Base-by-base conservation (phyloP, 2,329 filamentous ascomycete genomes). In the Apiospora phragmitis region DNA sequence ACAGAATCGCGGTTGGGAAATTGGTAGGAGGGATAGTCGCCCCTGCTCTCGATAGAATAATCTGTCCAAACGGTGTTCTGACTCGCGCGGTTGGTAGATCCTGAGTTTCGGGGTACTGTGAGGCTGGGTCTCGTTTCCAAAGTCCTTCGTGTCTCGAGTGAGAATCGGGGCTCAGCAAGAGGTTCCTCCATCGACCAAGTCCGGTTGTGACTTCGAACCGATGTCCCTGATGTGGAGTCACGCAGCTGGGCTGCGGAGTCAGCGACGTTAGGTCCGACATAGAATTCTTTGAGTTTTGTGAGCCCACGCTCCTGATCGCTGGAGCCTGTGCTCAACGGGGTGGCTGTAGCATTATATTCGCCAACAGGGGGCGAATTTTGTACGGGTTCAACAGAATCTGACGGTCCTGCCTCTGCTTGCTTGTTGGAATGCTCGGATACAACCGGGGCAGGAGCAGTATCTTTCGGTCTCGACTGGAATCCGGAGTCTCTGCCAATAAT, bases 41-140 rank as follows among this genome's bases (percentile, higher is more conserved):
- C 85, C 26, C 81, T 83, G 71, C 86, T 89, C 21, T 87, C 87
- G 12, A 90, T 80, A 0, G 88, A 89, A 71, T 87, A 86, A 75
- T 90, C 88, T 35, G 88, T 90, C 88, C 88, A 90, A n/a, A 84
- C 81, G 1, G 88, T 89, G 69, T 86, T 85, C 67, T 88, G 86
- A 72, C 88, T 90, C 26, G 81, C 79, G 47, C 88, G 83, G 71
- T 89, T 82, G 71, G 81, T 79, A 55, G 83, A 79, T 68, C 83
- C 75, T 67, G 83, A 75, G 74, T 83, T 77, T 67, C 83, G 79
- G 16, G 87, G 88, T 18, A 89, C 83, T 68, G 81, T 79, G 11
- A 89, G 80, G 70, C 82, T 86, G 69, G 83, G 83, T 18, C 84
- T 81, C 26, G 82, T 82, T 65, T 83, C 83, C 5, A 80, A 73